Evolutionary conservation across 345 rosid genomes (phyloP), one percentile per base, ranked within the genome.

Genomic region (Eucalyptus melliodora): DNA sequence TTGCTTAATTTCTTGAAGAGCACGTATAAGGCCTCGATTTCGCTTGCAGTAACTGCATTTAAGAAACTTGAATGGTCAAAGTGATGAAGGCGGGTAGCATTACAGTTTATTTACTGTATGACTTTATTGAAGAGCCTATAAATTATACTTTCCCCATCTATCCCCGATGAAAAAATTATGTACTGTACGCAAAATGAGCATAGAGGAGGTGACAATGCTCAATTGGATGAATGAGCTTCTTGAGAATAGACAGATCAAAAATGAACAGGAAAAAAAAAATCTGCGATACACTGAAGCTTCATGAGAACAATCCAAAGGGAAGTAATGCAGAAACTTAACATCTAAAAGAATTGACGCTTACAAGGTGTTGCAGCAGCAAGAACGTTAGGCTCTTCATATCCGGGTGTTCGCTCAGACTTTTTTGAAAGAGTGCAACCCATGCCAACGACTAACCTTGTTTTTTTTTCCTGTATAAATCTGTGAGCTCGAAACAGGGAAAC

Each of bases 1-100:
- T 95, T 95, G 94, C 99, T 97, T 91, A 98, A 87, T 92, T 96
- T 98, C 94, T 95, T 95, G 91, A 89, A 98, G 7, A 98, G 96
- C 93, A 95, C 97, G 89, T 94, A 93, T 88, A 98, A 92, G 67
- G 99, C 95, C 92, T 96, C 96, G 34, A 98, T 97, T 94, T 97
- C 98, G 86, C 89, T 93, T 50, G 94, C 93, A 7, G 97, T 93
- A 93, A 98, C 99, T 98, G 93, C 93, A 93, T 89, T 27, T 5
- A 59, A 87, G 30, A 50, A 44, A 67, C 53, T 77, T 40, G 85
- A 45, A 42, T 50, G 83, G 47, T 42, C 53, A 50, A 77, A 77
- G 15, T 40, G 27, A 40, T 40, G 85, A 77, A 23, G 47, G 85
- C 3, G 9, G 27, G 47, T 40, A 77, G 85, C 47, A 77, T 40